Evolutionary conservation across 306 rosid species (phyloP), one percentile per base, ranked within the genome.

Genomic region (Fragaria nilgerrensis): DNA sequence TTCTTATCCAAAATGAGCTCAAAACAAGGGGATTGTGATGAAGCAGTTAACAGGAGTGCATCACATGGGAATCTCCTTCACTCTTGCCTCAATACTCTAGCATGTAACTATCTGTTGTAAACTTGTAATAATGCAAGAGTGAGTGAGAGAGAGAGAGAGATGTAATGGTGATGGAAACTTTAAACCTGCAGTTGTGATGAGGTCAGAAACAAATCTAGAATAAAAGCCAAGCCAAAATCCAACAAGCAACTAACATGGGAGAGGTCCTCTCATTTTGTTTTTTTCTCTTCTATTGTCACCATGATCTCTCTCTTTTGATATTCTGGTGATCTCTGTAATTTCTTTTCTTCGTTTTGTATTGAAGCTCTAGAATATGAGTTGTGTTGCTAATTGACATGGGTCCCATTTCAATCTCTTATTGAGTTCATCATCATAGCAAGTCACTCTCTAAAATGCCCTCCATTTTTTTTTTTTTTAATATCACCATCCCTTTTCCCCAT

Each of bases 61-160:
- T 85, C 92, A 85, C 89, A 81, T 88, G 87, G 81, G 83, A 84
- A 36, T 74, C 84, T 81, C 55, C 68, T 74, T 66, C 83, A 22
- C 20, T 81, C 76, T 44, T 44, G 50, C 76, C 80, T 82, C 87
- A 74, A 71, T 44, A 23, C 58, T 50, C 62, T 22, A 36, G 74
- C 19, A 59, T 16, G 70, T 75, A 62, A 62, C 70, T 39, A 64
- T 73, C 41, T 73, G 70, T 25, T 81, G 74, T 76, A 78, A 83
- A 78, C 81, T 78, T 78, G 61, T 68, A 29, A 49, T 19, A 50
- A n/a, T 17, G 59, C n/a, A 48, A 29, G 55, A 25, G 80, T 36
- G 19, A 23, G 66, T 11, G 66, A 61, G 37, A 13, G 66, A 61
- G 67, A 61, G 67, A 61, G 66, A 61, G 37, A 61, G 66, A 61